Evolutionary conservation across 1,139 yeast species (phyloP).

Genomic region (Suhomyces kunorum): DNA sequence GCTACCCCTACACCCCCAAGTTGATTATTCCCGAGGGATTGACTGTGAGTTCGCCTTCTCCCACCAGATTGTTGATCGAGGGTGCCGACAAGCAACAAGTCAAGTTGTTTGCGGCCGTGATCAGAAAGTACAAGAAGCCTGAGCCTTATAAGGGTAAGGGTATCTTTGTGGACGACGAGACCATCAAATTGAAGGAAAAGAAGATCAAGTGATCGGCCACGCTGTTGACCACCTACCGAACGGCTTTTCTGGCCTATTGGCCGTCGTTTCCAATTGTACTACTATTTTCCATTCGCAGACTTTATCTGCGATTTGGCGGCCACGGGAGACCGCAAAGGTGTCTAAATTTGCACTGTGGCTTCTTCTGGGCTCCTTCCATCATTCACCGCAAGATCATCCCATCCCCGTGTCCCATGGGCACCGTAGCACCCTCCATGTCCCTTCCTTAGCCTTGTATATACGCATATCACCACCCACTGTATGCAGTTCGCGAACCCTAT

Average conservation of each 20-base stretch:
- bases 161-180: constrained; percentile 87
- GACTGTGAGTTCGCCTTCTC: constrained; percentile 74
- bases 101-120: constrained; percentile 81
- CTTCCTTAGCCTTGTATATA: constrained; percentile 8
- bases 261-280: not conserved
- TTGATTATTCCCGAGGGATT: constrained; percentile 78
- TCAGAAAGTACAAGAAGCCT: constrained; percentile 88
- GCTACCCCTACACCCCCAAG: constrained; percentile 66
- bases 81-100: constrained; percentile 90
- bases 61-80: constrained; percentile 84
- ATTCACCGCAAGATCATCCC: too few species aligned
- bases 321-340: too few species aligned
- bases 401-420: too few species aligned
- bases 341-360: too few species aligned
- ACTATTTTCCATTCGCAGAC: not conserved
- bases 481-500: constrained; percentile 5
- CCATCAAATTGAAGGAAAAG: constrained; percentile 85
- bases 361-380: too few species aligned
- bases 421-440: too few species aligned
- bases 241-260: too few species aligned
- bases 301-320: too few species aligned
- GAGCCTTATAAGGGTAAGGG: constrained; percentile 99
- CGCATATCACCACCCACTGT: constrained; percentile 5
- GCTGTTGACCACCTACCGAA: too few species aligned
- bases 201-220: constrained; percentile 67